Evolutionary conservation across 1,139 yeast genomes (phyloP).

Genomic region (Barnettozyma hawaiiensis): DNA sequence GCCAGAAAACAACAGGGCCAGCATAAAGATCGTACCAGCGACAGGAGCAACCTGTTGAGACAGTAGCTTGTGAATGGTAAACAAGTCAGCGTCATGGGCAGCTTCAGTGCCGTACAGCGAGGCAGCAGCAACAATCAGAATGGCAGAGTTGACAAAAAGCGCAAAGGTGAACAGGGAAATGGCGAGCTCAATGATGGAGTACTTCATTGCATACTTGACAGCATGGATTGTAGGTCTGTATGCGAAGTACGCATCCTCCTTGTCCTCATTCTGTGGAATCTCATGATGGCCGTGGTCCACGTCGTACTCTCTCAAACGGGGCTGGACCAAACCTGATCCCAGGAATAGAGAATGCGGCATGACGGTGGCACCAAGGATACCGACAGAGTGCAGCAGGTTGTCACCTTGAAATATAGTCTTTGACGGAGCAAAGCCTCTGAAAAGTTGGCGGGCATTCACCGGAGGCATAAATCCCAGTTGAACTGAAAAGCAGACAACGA

Average conservation of each 20-base stretch:
- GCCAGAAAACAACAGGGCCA: conserved; percentile 70
- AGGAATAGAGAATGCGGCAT: conserved; percentile 77
- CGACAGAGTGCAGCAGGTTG: conserved; percentile 70
- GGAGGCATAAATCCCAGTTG: conserved; percentile 54
- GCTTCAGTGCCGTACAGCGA: conserved; percentile 61
- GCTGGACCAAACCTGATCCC: conserved; percentile 73
- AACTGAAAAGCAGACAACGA: conserved; percentile 66
- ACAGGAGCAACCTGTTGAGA: conserved; percentile 55
- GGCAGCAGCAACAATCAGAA: conserved; percentile 69
- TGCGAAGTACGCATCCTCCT: conserved; percentile 22
- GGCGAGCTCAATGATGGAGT: conserved; percentile 58
- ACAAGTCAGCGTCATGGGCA: conserved; percentile 69
- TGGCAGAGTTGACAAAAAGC: conserved; percentile 72
- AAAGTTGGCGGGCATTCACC: conserved; percentile 41
- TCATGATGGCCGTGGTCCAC: conserved; percentile 38
- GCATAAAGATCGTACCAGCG: conserved; percentile 73
- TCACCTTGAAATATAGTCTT: conserved; percentile 51
- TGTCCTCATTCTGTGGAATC: conserved; percentile 22
- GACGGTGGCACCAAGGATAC: conserved; percentile 77
- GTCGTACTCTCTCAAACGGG: conserved; percentile 61
- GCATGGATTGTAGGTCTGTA: conserved; percentile 65
- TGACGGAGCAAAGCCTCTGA: conserved; percentile 71
- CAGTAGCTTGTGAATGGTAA: conserved; percentile 59
- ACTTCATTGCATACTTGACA: conserved; percentile 58
- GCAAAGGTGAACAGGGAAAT: conserved; percentile 71